These are phyloP conservation scores for Russula virescens DNA, from an alignment of 768 basidiomycete genomes.

Conservation along the genomic window DNA sequence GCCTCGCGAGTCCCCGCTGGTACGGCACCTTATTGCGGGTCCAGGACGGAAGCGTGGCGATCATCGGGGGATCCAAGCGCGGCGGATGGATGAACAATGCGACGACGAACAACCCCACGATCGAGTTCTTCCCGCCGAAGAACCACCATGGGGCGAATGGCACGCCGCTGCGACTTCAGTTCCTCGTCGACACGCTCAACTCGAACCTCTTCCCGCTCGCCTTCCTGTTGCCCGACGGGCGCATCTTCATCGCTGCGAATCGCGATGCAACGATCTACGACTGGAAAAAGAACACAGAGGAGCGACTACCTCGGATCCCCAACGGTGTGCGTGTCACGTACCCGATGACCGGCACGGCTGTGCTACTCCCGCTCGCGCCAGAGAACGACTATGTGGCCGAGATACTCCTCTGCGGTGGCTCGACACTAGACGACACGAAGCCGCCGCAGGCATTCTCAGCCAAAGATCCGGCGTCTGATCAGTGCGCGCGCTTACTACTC, in stretches of 20 bases:
- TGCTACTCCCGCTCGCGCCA: conserved; percentile 67
- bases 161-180: conserved; percentile 54
- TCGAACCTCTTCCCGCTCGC: conserved; percentile 82
- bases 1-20: conserved; percentile 77
- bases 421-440: conserved; percentile 53
- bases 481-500: conserved; percentile 66
- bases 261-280: conserved; percentile 75
- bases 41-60: conserved; percentile 74
- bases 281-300: conserved; percentile 60
- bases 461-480: conserved; percentile 63
- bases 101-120: conserved; percentile 73
- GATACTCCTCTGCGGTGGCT: conserved; percentile 74
- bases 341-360: conserved; percentile 70
- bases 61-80: conserved; percentile 73
- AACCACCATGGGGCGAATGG: conserved; percentile 61
- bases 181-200: conserved; percentile 65
- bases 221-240: conserved; percentile 64
- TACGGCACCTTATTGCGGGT: conserved; percentile 69
- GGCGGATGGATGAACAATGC: conserved; percentile 85
- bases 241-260: conserved; percentile 72
- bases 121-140: conserved; percentile 82
- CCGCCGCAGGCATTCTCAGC: conserved; percentile 62
- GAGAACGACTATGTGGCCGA: conserved; percentile 60
- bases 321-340: conserved; percentile 79
- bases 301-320: conserved; percentile 58